Percentiles rank a stretch among this genome's conserved stretches.
Evolutionary conservation across 2,329 filamentous ascomycete genomes (phyloP).

Genomic region (Xylaria sp.): DNA sequence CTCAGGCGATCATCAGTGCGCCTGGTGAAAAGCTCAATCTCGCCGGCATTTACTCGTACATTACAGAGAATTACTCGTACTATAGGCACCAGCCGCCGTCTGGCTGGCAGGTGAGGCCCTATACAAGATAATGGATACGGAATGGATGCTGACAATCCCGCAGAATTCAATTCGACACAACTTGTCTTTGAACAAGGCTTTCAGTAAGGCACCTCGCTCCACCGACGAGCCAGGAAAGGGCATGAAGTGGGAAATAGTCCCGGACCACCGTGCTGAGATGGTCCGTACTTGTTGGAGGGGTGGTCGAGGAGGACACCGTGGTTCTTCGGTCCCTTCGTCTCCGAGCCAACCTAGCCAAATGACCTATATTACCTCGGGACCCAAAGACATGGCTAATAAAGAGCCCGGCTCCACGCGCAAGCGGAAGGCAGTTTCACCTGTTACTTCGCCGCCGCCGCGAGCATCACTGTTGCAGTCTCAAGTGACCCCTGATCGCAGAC

Average conservation of each 20-base stretch:
- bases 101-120: conserved; percentile 84
- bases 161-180: conserved; percentile 98
- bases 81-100: conserved; percentile 79
- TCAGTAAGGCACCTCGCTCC: conserved; percentile 90
- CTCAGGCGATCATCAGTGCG: conserved; percentile 90
- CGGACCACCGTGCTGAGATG: conserved; percentile 88
- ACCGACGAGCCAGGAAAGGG: conserved; percentile 98
- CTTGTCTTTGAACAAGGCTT: conserved; percentile 91
- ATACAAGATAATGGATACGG: background rate
- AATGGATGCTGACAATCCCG: conserved; percentile 42
- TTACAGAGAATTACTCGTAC: conserved; percentile 90
- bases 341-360: conserved; percentile 65
- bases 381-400: conserved; percentile 64
- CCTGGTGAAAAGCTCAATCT: conserved; percentile 89
- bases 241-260: conserved; percentile 97
- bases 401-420: conserved; percentile 66
- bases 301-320: conserved; percentile 71
- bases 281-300: conserved; percentile 75
- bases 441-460: conserved; percentile 65
- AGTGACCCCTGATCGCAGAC: conserved; percentile 68
- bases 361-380: conserved; percentile 69
- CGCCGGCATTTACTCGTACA: conserved; percentile 92
- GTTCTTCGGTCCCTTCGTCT: conserved; percentile 78
- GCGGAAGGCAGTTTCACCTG: conserved; percentile 64
- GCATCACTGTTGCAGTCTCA: conserved; percentile 63